Base-by-base conservation (phyloP, 129 eudicot species). In the Calendula officinalis region DNA sequence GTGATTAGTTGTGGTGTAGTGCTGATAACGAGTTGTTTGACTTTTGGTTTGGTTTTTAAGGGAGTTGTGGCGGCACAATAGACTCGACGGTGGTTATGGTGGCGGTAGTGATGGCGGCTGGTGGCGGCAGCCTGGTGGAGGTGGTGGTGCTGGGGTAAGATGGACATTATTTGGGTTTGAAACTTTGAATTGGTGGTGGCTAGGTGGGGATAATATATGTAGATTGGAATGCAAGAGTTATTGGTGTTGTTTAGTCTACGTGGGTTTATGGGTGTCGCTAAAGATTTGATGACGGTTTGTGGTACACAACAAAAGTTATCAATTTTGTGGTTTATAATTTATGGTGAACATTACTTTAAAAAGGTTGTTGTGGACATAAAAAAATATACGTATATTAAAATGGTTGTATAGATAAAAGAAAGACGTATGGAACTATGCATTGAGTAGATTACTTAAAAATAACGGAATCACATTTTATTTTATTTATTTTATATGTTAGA, bases 61-160 rank as follows among this genome's bases (percentile, higher is more conserved):
- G 80, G 73, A 41, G 83, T 74, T 36, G 83, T 72, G 68, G 70
- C 14, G 17, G 83, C 14, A 69, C 81, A 77, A 37, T 47, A 57
- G 64, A 77, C 8, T 8, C 67, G 76, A 15, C 36, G 41, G 48
- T 49, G 27, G 50, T 8, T 17, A 36, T 30, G 37, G 5, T 6
- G 51, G 30, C 37, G 61, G 16, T 13, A 60, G 17, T 32, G 37
- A 17, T 34, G 53, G 55, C n/a, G 54, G 49, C 49, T 2, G 36
- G 38, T 5, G 8, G 56, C 10, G 56, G 32, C 41, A 41, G 69
- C 48, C 41, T 53, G 69, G 43, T 52, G 78, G 17, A 56, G 69
- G 45, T 72, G 79, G 54, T 83, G 76, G 45, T 66, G 78, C 4
- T 77, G 81, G 41, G 85, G 74, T 66, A 83, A 66, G 76, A 62